Evolutionary conservation across 306 rosid genomes (phyloP).

Genomic region (Nissolia schottii): DNA sequence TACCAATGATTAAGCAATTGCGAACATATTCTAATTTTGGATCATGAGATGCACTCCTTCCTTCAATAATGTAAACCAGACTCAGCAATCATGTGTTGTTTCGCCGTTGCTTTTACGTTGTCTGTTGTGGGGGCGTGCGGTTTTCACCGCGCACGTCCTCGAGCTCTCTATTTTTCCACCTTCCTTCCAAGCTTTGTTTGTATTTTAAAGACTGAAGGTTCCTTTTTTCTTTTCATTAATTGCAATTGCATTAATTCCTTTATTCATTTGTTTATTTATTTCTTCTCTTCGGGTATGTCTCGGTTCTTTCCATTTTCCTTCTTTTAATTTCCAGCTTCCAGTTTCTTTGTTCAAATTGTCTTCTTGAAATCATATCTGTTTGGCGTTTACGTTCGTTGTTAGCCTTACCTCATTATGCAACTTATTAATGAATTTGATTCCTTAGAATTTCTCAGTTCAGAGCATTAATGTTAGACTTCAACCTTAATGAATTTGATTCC

Average conservation of each 20-base stretch:
- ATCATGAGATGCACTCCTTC: conserved; percentile 18
- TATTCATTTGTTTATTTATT: background rate
- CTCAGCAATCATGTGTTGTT: background rate
- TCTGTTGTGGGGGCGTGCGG: conserved; percentile 1
- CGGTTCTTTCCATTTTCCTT: background rate
- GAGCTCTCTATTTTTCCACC: background rate
- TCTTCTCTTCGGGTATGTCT: too few species aligned
- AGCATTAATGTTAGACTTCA: background rate
- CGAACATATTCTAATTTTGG: background rate
- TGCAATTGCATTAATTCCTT: background rate
- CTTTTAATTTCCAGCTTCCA: background rate
- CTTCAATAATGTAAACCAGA: conserved; percentile 2
- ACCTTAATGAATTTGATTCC: background rate
- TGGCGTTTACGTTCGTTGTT: background rate
- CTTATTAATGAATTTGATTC: background rate
- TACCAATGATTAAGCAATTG: background rate
- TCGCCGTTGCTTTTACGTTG: background rate
- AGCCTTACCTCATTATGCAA: background rate
- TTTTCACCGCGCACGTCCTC: conserved; percentile 6
- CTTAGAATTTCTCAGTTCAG: background rate
- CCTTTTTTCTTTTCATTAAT: background rate
- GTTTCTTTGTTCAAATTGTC: background rate
- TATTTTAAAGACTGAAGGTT: conserved; percentile 11
- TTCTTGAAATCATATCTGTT: background rate
- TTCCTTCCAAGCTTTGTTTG: background rate